Conservation (phyloP, 176 grass and related monocot species). For the Oryza glumipatula region DNA sequence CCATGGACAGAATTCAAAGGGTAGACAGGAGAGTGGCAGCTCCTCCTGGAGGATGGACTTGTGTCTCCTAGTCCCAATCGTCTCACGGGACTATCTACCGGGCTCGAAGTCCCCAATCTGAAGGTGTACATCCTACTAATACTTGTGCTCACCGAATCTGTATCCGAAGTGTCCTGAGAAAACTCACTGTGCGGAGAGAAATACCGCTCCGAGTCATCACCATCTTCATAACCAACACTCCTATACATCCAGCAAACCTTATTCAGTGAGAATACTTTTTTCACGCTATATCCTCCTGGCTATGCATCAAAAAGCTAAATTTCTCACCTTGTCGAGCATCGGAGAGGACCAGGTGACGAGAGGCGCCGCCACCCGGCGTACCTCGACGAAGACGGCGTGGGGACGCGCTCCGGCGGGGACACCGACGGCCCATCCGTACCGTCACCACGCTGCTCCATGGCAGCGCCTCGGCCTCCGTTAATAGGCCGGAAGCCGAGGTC, state of each 20-base stretch:
- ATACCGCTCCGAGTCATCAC: conserved; percentile 61
- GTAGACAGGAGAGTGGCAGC: conserved; percentile 44
- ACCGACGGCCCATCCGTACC: conserved; percentile 11
- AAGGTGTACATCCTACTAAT: conserved; percentile 67
- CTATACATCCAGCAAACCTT: conserved; percentile 56
- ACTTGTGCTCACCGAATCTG: conserved; percentile 68
- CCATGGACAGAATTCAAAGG: conserved; percentile 45
- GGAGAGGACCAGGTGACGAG: conserved; percentile 48
- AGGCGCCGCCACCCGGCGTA: conserved; percentile 41
- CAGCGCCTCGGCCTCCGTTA: conserved; percentile 51
- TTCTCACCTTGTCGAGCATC: conserved; percentile 49
- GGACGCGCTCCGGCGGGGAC: conserved; percentile 44
- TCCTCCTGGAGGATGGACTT: conserved; percentile 59
- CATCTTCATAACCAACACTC: conserved; percentile 58
- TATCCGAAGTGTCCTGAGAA: conserved; percentile 74
- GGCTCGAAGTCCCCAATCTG: conserved; percentile 61
- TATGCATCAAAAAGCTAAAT: conserved; percentile 37
- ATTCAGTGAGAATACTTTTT: background rate
- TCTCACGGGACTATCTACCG: conserved; percentile 63
- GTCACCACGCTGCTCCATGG: conserved; percentile 33
- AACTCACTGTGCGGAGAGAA: conserved; percentile 74
- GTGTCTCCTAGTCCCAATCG: conserved; percentile 45
- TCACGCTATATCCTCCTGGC: background rate
- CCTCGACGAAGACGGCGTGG: conserved; percentile 35
- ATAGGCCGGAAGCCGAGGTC: conserved; percentile 59